These are phyloP conservation scores for Russula sp. DNA, from an alignment of 768 basidiomycete species.

Conservation along the genomic window DNA sequence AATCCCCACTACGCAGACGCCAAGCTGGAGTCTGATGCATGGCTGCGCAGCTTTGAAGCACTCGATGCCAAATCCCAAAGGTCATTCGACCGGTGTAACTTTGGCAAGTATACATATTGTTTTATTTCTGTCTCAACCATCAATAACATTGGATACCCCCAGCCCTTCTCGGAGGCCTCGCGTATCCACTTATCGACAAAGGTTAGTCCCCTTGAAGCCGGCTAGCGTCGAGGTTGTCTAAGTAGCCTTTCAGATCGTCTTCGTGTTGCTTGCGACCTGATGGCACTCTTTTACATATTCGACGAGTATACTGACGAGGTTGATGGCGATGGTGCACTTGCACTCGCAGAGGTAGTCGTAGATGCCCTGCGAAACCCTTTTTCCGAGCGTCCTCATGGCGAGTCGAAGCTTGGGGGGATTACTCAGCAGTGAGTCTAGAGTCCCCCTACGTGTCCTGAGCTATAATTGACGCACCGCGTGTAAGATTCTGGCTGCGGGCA, in stretches of 20 bases:
- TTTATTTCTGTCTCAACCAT: background rate
- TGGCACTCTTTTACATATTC: constrained; percentile 50
- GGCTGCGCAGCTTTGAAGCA: constrained; percentile 41
- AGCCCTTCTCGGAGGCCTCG: constrained; percentile 43
- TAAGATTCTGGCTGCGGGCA: constrained; percentile 42
- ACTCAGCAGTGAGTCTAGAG: constrained; percentile 40
- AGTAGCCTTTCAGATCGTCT: constrained; percentile 31
- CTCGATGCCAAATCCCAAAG: constrained; percentile 40
- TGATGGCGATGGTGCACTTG: constrained; percentile 35
- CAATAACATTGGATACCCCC: background rate
- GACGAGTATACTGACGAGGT: constrained; percentile 51
- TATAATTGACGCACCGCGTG: background rate
- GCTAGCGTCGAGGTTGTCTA: background rate
- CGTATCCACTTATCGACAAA: constrained; percentile 38
- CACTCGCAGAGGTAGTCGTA: constrained; percentile 39
- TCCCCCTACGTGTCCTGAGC: too few species aligned
- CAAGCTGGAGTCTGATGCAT: constrained; percentile 40
- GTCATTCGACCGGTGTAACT: constrained; percentile 45
- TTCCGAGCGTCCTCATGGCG: constrained; percentile 38
- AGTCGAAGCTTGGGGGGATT: constrained; percentile 44
- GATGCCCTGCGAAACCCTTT: constrained; percentile 44
- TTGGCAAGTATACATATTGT: constrained; percentile 36
- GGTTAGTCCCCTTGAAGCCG: constrained; percentile 32
- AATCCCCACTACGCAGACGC: constrained; percentile 41
- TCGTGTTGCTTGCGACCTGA: constrained; percentile 47